phyloP scores from a whole-genome alignment of 176 grass and related monocot species.

The Otatea glauca region DNA sequence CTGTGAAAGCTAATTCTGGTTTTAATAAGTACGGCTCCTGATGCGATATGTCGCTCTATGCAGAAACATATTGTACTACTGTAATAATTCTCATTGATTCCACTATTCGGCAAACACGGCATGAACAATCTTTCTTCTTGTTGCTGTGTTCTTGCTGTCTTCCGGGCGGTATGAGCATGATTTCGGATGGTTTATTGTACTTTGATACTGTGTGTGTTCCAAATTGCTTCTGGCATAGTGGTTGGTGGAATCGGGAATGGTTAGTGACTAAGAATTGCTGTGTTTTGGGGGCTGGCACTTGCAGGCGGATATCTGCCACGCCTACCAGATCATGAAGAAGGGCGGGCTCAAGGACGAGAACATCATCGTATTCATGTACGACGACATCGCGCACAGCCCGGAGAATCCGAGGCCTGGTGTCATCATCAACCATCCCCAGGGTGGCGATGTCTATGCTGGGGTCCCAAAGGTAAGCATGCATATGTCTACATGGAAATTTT shows the following conservation, averaged over 20 bases:
- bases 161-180: neutral
- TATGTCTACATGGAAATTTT: slow-evolving; percentile 5
- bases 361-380: slow-evolving; percentile 97
- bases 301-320: slow-evolving; percentile 95
- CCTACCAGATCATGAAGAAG: slow-evolving; percentile 98
- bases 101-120: neutral
- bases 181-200: neutral
- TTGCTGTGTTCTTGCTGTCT: slow-evolving; percentile 20
- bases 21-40: neutral
- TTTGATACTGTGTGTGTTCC: neutral
- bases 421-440: slow-evolving; percentile 91
- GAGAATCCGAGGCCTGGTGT: slow-evolving; percentile 82
- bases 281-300: slow-evolving; percentile 21
- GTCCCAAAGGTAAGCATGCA: slow-evolving; percentile 76
- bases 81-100: slow-evolving; percentile 11
- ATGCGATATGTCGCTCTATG: neutral
- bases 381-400: slow-evolving; percentile 75
- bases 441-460: slow-evolving; percentile 89
- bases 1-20: neutral
- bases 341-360: slow-evolving; percentile 94
- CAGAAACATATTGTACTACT: neutral
- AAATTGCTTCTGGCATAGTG: neutral
- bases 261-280: neutral
- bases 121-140: neutral
- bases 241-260: neutral